Evolutionary conservation across 768 basidiomycete genomes (phyloP).

Genomic region (Astraeus odoratus): DNA sequence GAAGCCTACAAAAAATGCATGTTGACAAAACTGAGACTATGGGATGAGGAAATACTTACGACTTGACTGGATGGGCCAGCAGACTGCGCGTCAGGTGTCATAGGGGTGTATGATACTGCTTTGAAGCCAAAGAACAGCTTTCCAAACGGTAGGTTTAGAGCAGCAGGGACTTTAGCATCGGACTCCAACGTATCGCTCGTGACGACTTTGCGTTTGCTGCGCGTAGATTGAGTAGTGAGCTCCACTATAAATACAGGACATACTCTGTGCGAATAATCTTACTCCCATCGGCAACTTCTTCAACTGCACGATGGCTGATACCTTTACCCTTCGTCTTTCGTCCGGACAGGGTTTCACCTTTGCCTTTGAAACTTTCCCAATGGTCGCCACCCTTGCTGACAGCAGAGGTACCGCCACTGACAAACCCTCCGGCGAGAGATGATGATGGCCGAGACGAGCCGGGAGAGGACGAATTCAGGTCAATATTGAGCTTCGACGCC

Average conservation of each 20-base stretch:
- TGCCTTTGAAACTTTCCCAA: conserved; percentile 96
- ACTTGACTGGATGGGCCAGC: conserved; percentile 24
- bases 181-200: conserved; percentile 73
- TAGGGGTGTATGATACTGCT: conserved; percentile 59
- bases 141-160: conserved; percentile 85
- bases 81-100: conserved; percentile 27
- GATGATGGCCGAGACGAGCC: conserved; percentile 80
- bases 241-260: conserved; percentile 25
- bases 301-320: conserved; percentile 73
- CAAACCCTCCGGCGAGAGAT: conserved; percentile 62
- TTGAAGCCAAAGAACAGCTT: conserved; percentile 97
- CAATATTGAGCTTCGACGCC: conserved; percentile 96
- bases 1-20: conserved; percentile 29
- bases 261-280: conserved; percentile 91
- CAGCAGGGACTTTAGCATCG: conserved; percentile 77
- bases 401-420: conserved; percentile 39
- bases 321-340: conserved; percentile 96
- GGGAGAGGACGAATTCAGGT: conserved; percentile 79
- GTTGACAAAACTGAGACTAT: neutral
- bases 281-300: conserved; percentile 71
- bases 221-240: conserved; percentile 10
- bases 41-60: conserved; percentile 16
- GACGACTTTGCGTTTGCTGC: conserved; percentile 75
- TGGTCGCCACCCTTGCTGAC: conserved; percentile 74
- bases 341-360: conserved; percentile 85